Evolutionary conservation across 768 basidiomycete species (phyloP), one percentile per base, ranked within the genome.

Genomic region (Lanmaoa rubissima): DNA sequence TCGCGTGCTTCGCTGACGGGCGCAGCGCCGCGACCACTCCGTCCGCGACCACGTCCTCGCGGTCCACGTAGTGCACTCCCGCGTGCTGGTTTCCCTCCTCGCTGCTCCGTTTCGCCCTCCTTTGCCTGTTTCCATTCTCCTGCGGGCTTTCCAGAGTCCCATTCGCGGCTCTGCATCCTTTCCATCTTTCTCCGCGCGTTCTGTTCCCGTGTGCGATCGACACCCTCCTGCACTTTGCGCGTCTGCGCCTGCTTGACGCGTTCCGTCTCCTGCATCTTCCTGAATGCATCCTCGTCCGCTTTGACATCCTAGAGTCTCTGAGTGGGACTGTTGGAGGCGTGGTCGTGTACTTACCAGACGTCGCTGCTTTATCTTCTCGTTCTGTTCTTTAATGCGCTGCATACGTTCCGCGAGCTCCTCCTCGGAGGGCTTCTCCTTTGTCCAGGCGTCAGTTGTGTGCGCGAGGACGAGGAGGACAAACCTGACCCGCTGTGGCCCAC

Each of bases 171-270:
- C 64, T 83, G 83, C 24, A 84, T 79, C 75, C 87, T 90, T n/a
- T 88, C 88, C 80, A 92, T 77, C 75, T 93, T 93, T 36, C 87
- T 78, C 62, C 82, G 83, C 51, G 90, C 89, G 61, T 88, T 90
- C 74, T 88, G 83, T 65, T 90, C 88, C 31, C 90, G 84, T 35
- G 87, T 80, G 31, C 80, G 81, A 68, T 92, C 78, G 56, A 92
- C 76, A 35, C 77, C 77, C 58, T 85, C 82, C 71, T 92, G 91
- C 39, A 87, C 79, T 66, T 85, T 87, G 56, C 84, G 82, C 52
- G 68, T 79, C 40, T 82, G 76, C 8, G 77, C 85, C 57, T 78
- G 76, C 66, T 78, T 85, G 47, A 73, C 77, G 26, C 82, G 83
- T 48, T 90, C 88, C 0, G 72, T 72, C 54, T 87, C 85, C 63